Conservation (phyloP, 768 basidiomycete genomes). For the Naganishia randhawae region DNA sequence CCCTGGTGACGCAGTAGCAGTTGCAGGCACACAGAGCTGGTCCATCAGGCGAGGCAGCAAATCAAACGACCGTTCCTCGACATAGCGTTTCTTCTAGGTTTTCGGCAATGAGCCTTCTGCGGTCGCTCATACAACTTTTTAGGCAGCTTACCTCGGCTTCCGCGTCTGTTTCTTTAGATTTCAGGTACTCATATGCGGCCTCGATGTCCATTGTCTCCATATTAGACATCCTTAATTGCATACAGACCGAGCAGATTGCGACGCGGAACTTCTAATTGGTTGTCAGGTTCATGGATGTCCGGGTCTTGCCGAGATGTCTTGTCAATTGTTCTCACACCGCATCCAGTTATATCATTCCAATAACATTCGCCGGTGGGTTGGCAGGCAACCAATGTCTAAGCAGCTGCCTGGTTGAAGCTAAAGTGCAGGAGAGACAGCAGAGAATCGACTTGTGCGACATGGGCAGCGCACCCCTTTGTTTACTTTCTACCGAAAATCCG, state of each 20-base stretch:
- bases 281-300: too few relatives aligned
- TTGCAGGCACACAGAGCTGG: neutral
- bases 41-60: neutral
- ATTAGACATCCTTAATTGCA: neutral
- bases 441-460: too few relatives aligned
- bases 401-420: too few relatives aligned
- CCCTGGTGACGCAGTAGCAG: neutral
- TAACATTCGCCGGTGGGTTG: too few relatives aligned
- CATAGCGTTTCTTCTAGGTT: neutral
- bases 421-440: too few relatives aligned
- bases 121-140: neutral
- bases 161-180: neutral
- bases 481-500: too few relatives aligned
- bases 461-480: too few relatives aligned
- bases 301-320: neutral
- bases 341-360: too few relatives aligned
- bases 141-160: neutral
- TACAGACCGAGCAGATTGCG: neutral
- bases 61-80: slow-evolving; percentile 2
- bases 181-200: neutral
- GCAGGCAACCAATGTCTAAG: too few relatives aligned
- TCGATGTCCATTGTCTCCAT: neutral
- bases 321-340: too few relatives aligned
- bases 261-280: too few relatives aligned
- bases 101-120: neutral